Evolutionary conservation across 768 basidiomycete species (phyloP).

Genomic region (Suillus fuscotomentosus): DNA sequence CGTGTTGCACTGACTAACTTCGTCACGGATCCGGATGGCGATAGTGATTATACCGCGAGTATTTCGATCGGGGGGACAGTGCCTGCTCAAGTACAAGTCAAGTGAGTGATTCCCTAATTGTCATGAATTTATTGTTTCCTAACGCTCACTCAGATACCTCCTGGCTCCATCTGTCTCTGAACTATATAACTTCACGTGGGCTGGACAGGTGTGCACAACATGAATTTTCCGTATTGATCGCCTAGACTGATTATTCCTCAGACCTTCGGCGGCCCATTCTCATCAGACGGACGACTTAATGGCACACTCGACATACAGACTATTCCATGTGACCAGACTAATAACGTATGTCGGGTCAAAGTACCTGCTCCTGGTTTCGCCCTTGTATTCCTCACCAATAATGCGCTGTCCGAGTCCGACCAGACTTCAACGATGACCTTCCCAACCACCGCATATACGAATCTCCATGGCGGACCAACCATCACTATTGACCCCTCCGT

Average conservation of each 20-base stretch:
- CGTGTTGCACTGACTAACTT: constrained; percentile 75
- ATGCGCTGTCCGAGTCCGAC: constrained; percentile 35
- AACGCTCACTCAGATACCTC: constrained; percentile 46
- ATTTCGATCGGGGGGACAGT: constrained; percentile 47
- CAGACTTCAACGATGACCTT: constrained; percentile 44
- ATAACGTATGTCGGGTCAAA: constrained; percentile 54
- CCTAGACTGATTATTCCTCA: constrained; percentile 20
- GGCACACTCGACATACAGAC: constrained; percentile 56
- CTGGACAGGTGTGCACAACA: constrained; percentile 53
- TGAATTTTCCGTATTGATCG: background rate
- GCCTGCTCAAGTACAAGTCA: constrained; percentile 51
- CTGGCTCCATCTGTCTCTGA: constrained; percentile 53
- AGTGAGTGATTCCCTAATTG: constrained; percentile 34
- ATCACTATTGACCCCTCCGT: constrained; percentile 52
- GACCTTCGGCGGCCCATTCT: constrained; percentile 61
- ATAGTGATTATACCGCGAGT: constrained; percentile 49
- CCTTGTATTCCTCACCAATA: constrained; percentile 63
- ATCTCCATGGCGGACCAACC: constrained; percentile 48
- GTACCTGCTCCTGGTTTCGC: constrained; percentile 74
- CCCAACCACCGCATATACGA: constrained; percentile 57
- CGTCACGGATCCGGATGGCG: constrained; percentile 57
- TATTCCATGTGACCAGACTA: constrained; percentile 54
- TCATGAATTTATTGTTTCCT: background rate
- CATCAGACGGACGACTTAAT: constrained; percentile 65
- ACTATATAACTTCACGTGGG: constrained; percentile 73